A percentile compares a stretch with the other conserved stretches of the same genome.
These are phyloP conservation scores for Wickerhamiella hasegawae DNA, from an alignment of 805 yeast genomes.

Conservation along the genomic window DNA sequence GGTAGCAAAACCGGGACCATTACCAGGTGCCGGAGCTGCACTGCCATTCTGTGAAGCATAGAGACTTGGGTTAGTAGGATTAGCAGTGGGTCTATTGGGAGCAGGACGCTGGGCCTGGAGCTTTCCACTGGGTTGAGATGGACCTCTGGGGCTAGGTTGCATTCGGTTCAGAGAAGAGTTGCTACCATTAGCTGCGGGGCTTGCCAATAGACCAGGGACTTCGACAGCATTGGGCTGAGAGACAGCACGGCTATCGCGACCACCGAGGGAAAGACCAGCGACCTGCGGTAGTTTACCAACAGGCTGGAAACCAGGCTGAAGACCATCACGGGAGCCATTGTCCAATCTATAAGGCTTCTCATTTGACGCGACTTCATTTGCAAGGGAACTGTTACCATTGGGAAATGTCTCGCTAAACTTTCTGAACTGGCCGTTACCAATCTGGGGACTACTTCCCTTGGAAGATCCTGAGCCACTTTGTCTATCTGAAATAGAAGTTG, in stretches of 20 bases:
- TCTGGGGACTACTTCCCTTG: background rate
- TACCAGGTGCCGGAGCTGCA: slow-evolving; percentile 1
- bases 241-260: slow-evolving; percentile 6
- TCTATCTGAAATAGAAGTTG: slow-evolving; percentile 12
- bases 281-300: too few relatives aligned
- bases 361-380: too few relatives aligned
- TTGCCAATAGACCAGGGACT: background rate
- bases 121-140: too few relatives aligned
- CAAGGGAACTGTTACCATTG: background rate
- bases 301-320: too few relatives aligned
- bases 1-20: too few relatives aligned
- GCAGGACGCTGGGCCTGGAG: slow-evolving; percentile 1
- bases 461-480: background rate
- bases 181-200: background rate
- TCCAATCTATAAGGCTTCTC: too few relatives aligned
- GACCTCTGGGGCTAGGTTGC: too few relatives aligned
- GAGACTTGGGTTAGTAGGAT: background rate
- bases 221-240: slow-evolving; percentile 9
- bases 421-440: too few relatives aligned
- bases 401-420: background rate
- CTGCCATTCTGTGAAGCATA: background rate
- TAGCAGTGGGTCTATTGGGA: background rate
- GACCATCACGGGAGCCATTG: background rate
- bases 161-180: background rate
- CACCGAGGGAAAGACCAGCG: too few relatives aligned